Conservation (phyloP, 208 protist genomes). For the Porcisia hertigi region DNA sequence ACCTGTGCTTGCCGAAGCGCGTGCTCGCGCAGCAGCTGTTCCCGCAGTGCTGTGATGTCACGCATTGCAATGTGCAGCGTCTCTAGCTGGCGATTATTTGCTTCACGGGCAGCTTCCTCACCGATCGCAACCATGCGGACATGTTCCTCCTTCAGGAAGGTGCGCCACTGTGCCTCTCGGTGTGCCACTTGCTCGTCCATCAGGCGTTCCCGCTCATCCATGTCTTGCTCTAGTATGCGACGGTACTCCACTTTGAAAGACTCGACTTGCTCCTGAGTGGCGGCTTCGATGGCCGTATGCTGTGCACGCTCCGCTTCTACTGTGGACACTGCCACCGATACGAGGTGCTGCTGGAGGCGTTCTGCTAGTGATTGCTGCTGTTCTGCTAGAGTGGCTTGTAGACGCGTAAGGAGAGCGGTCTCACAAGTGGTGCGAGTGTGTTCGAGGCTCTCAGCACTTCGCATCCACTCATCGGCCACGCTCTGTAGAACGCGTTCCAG, state of each 20-base stretch:
- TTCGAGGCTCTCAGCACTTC: conserved; percentile 16
- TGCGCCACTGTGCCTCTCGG: conserved; percentile 34
- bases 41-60: conserved; percentile 53
- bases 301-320: conserved; percentile 17
- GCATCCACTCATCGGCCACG: conserved; percentile 24
- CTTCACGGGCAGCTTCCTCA: conserved; percentile 16
- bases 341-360: conserved; percentile 10
- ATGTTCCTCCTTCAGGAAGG: conserved; percentile 35
- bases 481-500: conserved; percentile 21
- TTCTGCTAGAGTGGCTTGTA: conserved; percentile 5
- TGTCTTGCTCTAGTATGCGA: conserved; percentile 47
- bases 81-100: conserved; percentile 36
- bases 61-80: conserved; percentile 54
- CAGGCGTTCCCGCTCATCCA: conserved; percentile 26
- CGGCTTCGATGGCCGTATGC: conserved; percentile 26
- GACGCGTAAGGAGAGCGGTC: not conserved
- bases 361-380: conserved; percentile 6
- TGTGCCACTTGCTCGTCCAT: conserved; percentile 40
- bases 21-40: conserved; percentile 41
- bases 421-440: conserved; percentile 18
- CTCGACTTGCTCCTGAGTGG: conserved; percentile 45
- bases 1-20: conserved; percentile 39
- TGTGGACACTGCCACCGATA: not conserved
- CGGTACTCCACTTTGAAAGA: conserved; percentile 53
- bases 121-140: conserved; percentile 18